These are phyloP conservation scores for Paecilomyces sp. DNA, from an alignment of 2,329 filamentous ascomycete genomes.

Conservation along the genomic window DNA sequence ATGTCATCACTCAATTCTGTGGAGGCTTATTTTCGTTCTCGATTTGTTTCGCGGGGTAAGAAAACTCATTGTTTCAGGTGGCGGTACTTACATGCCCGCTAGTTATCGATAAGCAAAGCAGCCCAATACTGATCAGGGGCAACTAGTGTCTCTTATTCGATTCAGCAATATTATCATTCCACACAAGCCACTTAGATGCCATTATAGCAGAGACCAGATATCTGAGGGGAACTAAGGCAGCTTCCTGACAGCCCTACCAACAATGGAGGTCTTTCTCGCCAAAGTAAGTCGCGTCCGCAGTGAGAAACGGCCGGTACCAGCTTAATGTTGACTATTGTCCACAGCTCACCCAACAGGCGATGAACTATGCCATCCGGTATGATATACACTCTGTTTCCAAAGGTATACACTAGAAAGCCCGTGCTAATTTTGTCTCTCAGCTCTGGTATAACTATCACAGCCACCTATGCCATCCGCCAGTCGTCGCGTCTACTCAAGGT, in stretches of 20 bases:
- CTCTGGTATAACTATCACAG: slow-evolving; percentile 78
- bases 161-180: not conserved
- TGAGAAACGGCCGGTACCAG: slow-evolving; percentile 4
- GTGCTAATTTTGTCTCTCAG: slow-evolving; percentile 18
- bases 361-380: slow-evolving; percentile 80
- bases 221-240: not conserved
- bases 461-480: slow-evolving; percentile 76
- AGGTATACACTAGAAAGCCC: not conserved
- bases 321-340: slow-evolving; percentile 3
- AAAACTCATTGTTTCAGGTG: not conserved
- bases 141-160: not conserved
- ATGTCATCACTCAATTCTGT: not conserved
- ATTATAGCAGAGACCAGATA: not conserved
- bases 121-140: not conserved
- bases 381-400: not conserved
- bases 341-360: slow-evolving; percentile 66
- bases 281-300: slow-evolving; percentile 39
- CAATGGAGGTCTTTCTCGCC: slow-evolving; percentile 64
- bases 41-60: not conserved
- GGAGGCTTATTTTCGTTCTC: not conserved
- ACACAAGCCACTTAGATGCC: not conserved
- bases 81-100: slow-evolving; percentile 6
- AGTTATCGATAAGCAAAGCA: slow-evolving; percentile 14
- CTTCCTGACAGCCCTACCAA: slow-evolving; percentile 14
- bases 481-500: slow-evolving; percentile 69